These are phyloP conservation scores for Sordariomycetes sp. DNA, from an alignment of 2,329 filamentous ascomycete genomes.

Conservation along the genomic window DNA sequence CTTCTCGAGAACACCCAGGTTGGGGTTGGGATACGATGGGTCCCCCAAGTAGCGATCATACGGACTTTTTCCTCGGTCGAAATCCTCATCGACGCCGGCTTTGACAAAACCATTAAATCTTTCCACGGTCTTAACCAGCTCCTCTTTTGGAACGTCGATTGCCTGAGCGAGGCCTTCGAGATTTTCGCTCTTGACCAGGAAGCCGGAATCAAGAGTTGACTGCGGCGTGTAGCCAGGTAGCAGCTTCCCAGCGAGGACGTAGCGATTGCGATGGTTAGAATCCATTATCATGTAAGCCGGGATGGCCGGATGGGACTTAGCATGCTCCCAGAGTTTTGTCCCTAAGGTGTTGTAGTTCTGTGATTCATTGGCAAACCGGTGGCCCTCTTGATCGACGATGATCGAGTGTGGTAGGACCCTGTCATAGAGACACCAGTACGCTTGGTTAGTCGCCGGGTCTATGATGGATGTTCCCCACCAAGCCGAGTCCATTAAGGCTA, in stretches of 20 bases:
- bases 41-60: conserved; percentile 23
- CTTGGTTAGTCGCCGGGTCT: conserved; percentile 12
- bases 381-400: conserved; percentile 20
- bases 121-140: conserved; percentile 14
- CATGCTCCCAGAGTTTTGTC: conserved; percentile 11
- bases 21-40: conserved; percentile 17
- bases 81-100: conserved; percentile 20
- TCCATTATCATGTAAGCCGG: conserved; percentile 22
- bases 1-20: conserved; percentile 12
- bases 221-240: conserved; percentile 9
- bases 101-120: conserved; percentile 18
- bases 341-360: conserved; percentile 18
- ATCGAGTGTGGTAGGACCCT: conserved; percentile 20
- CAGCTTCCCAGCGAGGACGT: conserved; percentile 12
- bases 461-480: conserved; percentile 23
- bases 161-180: conserved; percentile 15
- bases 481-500: conserved; percentile 15
- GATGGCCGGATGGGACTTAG: conserved; percentile 11
- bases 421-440: conserved; percentile 16
- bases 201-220: conserved; percentile 10
- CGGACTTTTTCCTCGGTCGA: conserved; percentile 17
- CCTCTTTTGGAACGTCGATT: conserved; percentile 11
- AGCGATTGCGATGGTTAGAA: conserved; percentile 17
- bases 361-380: conserved; percentile 24
- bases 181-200: conserved; percentile 13